Evolutionary conservation across 495 filamentous ascomycete genomes (phyloP), one percentile per base, ranked within the genome.

Genomic region (Penicillium tannophilum): DNA sequence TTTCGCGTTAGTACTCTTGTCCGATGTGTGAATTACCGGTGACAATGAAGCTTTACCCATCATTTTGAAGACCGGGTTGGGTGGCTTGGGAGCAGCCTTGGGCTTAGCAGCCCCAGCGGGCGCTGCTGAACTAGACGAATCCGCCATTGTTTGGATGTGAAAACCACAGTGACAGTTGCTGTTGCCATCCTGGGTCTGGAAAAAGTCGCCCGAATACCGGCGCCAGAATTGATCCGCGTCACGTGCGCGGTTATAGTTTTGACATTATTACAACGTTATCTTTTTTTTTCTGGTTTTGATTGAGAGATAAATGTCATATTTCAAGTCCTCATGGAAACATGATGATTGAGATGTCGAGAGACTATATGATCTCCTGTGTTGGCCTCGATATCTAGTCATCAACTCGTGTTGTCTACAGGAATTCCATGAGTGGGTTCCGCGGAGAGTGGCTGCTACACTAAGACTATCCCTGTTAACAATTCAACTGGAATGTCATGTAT

Each of bases 11-110:
- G 59, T 55, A 46, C 53, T 36, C 14, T 17, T 17, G 14, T 35
- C 23, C 46, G 23, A 28, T 28, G n/a, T 33, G 10, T 8, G 8
- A 23, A 17, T 54, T 26, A 24, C n/a, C 50, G 57, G 44, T 28
- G 57, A 49, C 31, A 49, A 47, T 49, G 20, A 8, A 11, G n/a
- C 44, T 66, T 45, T 76, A 71, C 91, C 91, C 75, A 92, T 85
- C 84, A 90, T 90, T 63, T 81, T 86, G 59, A 88, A 81, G 17
- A 82, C 88, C 42, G 84, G 88, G 71, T 92, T 92, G 3, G 78
- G 77, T 1, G 75, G 76, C 42, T 78, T 79, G 4, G 82, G 74
- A 20, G 80, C 68, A 47, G 64, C 65, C 49, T 72, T 71, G 20
- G 79, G 62, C 62, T 74, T 69, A 55, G 63, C 52, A 49, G 71